Evolutionary conservation across 768 basidiomycete genomes (phyloP), one percentile per base, ranked within the genome.

Genomic region (Boletus rubescentipes): DNA sequence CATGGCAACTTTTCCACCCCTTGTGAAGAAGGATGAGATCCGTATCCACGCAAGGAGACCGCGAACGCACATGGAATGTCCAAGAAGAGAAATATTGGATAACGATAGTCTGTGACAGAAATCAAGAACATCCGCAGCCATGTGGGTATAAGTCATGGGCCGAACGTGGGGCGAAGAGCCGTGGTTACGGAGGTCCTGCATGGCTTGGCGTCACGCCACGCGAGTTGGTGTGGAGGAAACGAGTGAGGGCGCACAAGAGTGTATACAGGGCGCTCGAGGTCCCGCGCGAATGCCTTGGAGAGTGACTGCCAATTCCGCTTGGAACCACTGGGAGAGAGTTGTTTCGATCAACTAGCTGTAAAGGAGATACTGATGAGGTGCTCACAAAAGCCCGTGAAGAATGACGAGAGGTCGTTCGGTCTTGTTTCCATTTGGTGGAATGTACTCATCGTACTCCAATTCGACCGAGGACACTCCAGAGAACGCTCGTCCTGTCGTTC

Each of bases 241-340:
- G 1, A 11, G 6, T 7, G 11, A 15, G 0, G 2, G 68, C 78
- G 60, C 53, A 86, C 93, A 37, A 96, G 70, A 3, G 86, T 75
- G 62, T 92, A 93, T 18, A 96, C 78, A 2, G 89, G 85, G 53
- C 85, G 76, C 3, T 77, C 69, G 1, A 91, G 75, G 46, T 84
- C 81, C 31, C 77, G 74, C n/a, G 80, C 75, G 55, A 97, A 85
- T 0, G 84, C 82, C 61, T 89, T 91, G 7, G 89, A 81, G 5
- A 96, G 76, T 0, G 90, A 89, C 6, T 80, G 74, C 91, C 92
- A 97, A 67, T 96, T 96, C 54, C 93, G 82, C 66, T 94, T 93
- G 36, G 87, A 91, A 0, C 92, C 93, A 60, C 91, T 93, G 61
- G 29, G 29, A 38, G 32, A 30, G 12, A 20, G 44, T 26, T 31